Percentiles rank a stretch among this genome's conserved stretches.
phyloP scores from a whole-genome alignment of 176 grass and related monocot genomes.

The Oropetium thomaeum region DNA sequence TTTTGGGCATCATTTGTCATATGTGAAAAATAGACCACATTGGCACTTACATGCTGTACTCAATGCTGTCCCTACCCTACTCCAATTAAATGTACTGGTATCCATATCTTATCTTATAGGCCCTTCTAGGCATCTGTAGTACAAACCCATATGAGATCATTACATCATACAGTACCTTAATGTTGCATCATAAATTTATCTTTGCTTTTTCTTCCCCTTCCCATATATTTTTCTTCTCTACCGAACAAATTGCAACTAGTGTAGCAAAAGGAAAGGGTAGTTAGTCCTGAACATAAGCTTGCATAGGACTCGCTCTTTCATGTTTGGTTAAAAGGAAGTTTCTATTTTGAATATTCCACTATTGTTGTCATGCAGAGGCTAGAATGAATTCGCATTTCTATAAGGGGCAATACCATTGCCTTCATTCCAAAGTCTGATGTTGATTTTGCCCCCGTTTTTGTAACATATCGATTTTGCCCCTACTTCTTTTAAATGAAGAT shows the following conservation, averaged over 20 bases:
- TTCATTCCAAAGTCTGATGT: too few relatives aligned
- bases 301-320: background rate
- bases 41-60: conserved; percentile 14
- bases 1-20: background rate
- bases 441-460: too few relatives aligned
- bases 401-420: too few relatives aligned
- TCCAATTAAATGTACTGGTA: conserved; percentile 7
- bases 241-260: background rate
- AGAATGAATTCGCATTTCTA: background rate
- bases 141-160: conserved; percentile 4
- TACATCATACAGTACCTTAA: background rate
- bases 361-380: background rate
- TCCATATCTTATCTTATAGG: background rate
- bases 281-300: background rate
- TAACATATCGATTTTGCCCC: too few relatives aligned
- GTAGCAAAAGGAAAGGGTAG: background rate
- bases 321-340: conserved; percentile 1
- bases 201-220: background rate
- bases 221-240: background rate
- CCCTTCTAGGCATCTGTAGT: background rate
- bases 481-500: too few relatives aligned
- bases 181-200: background rate
- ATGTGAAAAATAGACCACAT: conserved; percentile 6
- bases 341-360: conserved; percentile 2
- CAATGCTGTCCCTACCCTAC: background rate